A percentile compares a stretch with the other conserved stretches of the same genome.
These are phyloP conservation scores for Microdochium nivale DNA, from an alignment of 2,329 filamentous ascomycete species.

Conservation along the genomic window DNA sequence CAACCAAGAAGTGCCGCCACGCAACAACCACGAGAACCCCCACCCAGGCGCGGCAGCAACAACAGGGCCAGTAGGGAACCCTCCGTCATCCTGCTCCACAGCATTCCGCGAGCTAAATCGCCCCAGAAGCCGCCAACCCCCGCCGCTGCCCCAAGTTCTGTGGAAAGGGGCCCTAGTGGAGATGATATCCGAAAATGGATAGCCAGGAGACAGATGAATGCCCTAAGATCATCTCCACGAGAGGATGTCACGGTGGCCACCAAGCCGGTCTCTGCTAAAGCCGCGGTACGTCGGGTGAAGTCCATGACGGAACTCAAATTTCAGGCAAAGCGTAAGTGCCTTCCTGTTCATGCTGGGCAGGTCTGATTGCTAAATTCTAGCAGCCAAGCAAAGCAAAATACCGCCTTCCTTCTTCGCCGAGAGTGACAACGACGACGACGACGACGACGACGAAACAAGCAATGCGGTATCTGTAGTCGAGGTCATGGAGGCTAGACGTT, in stretches of 20 bases:
- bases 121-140: neutral
- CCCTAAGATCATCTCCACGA: neutral
- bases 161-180: neutral
- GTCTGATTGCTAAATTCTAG: neutral
- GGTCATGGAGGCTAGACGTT: neutral
- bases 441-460: neutral
- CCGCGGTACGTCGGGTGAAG: slow-evolving; percentile 1
- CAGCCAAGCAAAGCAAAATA: neutral
- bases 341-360: neutral
- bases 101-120: neutral
- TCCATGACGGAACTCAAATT: slow-evolving; percentile 4
- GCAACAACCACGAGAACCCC: neutral
- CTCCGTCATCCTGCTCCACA: neutral
- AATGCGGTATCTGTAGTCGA: neutral
- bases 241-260: neutral
- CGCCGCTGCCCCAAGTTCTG: neutral
- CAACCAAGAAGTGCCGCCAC: neutral
- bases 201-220: neutral
- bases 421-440: neutral
- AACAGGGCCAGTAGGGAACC: neutral
- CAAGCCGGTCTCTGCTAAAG: neutral
- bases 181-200: neutral
- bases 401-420: neutral
- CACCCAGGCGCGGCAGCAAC: neutral
- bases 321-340: slow-evolving; percentile 5